Conservation (phyloP, 2,329 filamentous ascomycete genomes). For the Myriosclerotinia scirpicola region DNA sequence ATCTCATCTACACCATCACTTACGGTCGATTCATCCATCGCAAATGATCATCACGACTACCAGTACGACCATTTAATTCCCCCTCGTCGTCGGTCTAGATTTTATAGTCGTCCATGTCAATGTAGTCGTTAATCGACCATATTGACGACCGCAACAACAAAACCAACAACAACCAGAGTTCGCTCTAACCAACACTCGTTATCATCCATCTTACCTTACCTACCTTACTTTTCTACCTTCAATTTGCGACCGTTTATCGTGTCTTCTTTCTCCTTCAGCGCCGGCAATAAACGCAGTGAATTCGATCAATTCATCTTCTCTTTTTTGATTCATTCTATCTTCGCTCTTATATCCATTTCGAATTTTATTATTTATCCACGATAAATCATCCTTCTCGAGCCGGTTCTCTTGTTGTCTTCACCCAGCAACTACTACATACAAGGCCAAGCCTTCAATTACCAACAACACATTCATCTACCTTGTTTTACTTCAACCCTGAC, state of each 20-base stretch:
- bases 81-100: constrained; percentile 14
- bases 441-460: constrained; percentile 11
- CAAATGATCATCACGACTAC: constrained; percentile 20
- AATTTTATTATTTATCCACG: not conserved
- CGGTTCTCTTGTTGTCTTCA: constrained; percentile 9
- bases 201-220: constrained; percentile 11
- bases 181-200: constrained; percentile 36
- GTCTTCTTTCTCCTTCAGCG: not conserved
- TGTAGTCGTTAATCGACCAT: constrained; percentile 15
- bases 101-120: constrained; percentile 8
- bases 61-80: constrained; percentile 10
- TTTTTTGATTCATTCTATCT: not conserved
- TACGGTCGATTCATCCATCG: not conserved
- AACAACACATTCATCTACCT: not conserved
- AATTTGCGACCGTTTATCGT: constrained; percentile 1
- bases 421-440: not conserved
- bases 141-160: constrained; percentile 1
- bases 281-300: not conserved
- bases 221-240: constrained; percentile 7
- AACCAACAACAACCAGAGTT: constrained; percentile 25
- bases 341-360: constrained; percentile 7
- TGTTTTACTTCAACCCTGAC: not conserved
- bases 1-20: constrained; percentile 8
- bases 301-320: constrained; percentile 4
- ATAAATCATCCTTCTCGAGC: constrained; percentile 8